Evolutionary conservation across 345 rosid species (phyloP), one percentile per base, ranked within the genome.

Genomic region (Pelargonium nanum): DNA sequence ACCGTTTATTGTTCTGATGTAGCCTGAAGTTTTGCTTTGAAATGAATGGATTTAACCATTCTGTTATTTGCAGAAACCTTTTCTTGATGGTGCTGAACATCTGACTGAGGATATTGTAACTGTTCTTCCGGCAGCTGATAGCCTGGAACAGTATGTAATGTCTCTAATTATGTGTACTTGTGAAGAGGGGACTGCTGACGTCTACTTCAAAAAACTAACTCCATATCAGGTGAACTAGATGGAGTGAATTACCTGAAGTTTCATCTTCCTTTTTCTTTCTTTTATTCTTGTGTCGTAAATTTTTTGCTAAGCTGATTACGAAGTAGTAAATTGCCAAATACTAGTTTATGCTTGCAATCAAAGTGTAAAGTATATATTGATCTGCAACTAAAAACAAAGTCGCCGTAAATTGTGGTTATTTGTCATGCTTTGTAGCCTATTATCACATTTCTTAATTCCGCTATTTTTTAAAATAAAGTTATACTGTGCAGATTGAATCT

Each of bases 71-170:
- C 88, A 93, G 99, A 93, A 85, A 87, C 96, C 99, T 56, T 93
- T 93, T 74, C 83, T 83, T 67, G 96, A 89, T 74, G 75, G 78
- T 62, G 85, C 83, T 60, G 96, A 93, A 69, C 91, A 89, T 65
- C 74, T 93, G 76, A 89, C 96, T 16, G 99, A 93, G 78, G 99
- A 87, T 69, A 88, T 79, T 21, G 89, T 80, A 61, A 84, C 94
- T 75, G 99, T 93, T 51, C 87, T 89, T 63, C 99, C 97, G 4
- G 80, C 75, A 62, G 97, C 99, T 50, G 89, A 89, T 81, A 79
- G 78, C 74, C 94, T 93, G 72, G 99, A 93, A 82, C 91, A 77
- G 72, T 84, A 72, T 77, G 79, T 89, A 62, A 78, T 84, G 73
- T 66, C 84, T 60, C 76, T 87, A 62, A 81, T 87, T 61, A 55